phyloP scores from a whole-genome alignment of 257 asterid species.

The Datura wrightii region DNA sequence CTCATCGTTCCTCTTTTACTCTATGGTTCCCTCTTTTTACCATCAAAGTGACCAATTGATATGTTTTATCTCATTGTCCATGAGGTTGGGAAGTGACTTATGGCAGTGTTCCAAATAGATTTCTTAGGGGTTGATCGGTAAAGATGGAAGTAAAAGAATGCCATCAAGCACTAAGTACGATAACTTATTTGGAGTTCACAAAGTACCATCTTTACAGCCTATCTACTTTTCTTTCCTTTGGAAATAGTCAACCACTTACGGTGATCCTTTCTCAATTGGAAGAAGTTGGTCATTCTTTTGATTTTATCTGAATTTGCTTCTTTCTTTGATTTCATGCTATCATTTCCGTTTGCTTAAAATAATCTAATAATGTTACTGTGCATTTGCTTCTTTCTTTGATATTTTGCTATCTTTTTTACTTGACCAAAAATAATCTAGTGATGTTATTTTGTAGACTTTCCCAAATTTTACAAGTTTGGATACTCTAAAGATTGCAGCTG shows the following conservation, averaged over 20 bases:
- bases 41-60: slow-evolving; percentile 14
- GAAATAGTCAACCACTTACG: not conserved
- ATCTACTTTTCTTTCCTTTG: not conserved
- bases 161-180: not conserved
- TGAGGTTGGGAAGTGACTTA: not conserved
- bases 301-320: not conserved
- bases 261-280: not conserved
- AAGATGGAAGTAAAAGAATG: not conserved
- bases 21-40: not conserved
- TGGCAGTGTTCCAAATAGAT: not conserved
- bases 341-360: not conserved
- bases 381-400: not conserved
- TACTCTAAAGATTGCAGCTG: slow-evolving; percentile 46
- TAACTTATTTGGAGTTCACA: not conserved
- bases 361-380: not conserved
- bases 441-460: slow-evolving; percentile 49
- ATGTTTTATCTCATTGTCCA: not conserved
- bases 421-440: not conserved
- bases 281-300: not conserved
- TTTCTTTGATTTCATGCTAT: not conserved
- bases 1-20: not conserved
- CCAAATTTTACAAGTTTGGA: slow-evolving; percentile 61
- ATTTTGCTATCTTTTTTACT: not conserved
- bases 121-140: not conserved
- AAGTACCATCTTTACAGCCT: not conserved